Base-by-base conservation (phyloP, 1,284 basidiomycete species). In the Moesziomyces globuligerus region DNA sequence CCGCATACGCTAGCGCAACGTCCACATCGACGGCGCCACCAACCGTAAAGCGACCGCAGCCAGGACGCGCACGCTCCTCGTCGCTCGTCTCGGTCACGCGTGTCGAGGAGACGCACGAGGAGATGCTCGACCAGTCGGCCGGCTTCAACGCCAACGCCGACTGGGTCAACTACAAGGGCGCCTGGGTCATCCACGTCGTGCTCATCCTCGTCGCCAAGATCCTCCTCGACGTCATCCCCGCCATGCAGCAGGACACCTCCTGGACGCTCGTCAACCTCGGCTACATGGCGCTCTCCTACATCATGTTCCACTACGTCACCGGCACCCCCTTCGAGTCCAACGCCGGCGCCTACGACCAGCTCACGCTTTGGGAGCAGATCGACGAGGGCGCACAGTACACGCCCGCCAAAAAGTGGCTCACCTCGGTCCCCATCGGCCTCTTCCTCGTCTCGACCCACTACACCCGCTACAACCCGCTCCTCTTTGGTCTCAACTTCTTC, bases 281-380 rank as follows among this genome's bases (percentile, higher is more conserved):
- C 58, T 99, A 99, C 85, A 91, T 94, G 76, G 87, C 90, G 38
- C 94, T 95, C 24, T 92, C 94, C 13, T 98, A 95, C 85, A 86
- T 98, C 72, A 96, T 99, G 92, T 99, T 99, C 85, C 95, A 99
- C 83, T 93, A 92, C 86, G 93, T 96, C 53, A 97, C 93, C 11
- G 95, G 95, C 45, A 93, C 96, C 29, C 95, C 96, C 3, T 98
- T 98, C 83, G 91, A 95, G 61, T 50, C 79, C 87, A 93, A 82
- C 72, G 90, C 90, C 13, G 96, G 96, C 39, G 95, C 92, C 6
- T 98, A 96, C 84, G 95, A 98, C 83, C 92, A 97, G 75, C 87
- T 98, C 45, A 98, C 96, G 0, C 85, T 99, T 24, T 99, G 95
- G 95, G 95, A 99, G 83, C 95, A 99, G 86, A 99, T 99, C 62